Conservation (phyloP, 257 asterid genomes). For the Solanum dulcamara region DNA sequence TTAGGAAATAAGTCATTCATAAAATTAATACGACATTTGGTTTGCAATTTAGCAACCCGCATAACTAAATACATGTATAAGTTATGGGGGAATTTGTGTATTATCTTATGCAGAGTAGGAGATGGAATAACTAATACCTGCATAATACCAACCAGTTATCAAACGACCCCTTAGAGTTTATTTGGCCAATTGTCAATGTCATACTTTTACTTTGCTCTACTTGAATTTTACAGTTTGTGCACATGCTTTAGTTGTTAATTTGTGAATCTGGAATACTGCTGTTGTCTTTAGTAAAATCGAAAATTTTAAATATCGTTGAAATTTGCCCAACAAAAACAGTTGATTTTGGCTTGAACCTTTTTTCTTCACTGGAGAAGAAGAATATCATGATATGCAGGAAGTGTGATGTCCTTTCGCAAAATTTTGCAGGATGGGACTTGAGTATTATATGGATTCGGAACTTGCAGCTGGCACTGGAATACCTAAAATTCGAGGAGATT, state of each 20-base stretch:
- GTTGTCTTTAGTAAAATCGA: background rate
- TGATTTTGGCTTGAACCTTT: background rate
- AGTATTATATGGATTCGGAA: constrained; percentile 60
- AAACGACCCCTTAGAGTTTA: background rate
- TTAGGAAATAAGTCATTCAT: background rate
- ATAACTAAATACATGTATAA: background rate
- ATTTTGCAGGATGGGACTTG: constrained; percentile 77
- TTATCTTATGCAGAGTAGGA: background rate
- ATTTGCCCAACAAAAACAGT: background rate
- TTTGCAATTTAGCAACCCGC: background rate
- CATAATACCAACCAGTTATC: background rate
- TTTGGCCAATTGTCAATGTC: background rate
- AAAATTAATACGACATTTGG: background rate
- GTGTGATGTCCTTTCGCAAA: background rate
- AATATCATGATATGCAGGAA: background rate
- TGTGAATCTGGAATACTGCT: background rate
- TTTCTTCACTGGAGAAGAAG: constrained; percentile 6
- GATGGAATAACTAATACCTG: background rate
- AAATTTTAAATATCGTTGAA: background rate
- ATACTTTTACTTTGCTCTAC: background rate
- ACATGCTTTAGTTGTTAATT: background rate
- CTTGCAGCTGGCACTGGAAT: constrained; percentile 81
- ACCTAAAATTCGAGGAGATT: constrained; percentile 73
- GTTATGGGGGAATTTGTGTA: background rate
- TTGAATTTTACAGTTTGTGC: background rate